Evolutionary conservation across 2,329 filamentous ascomycete species (phyloP), one percentile per base, ranked within the genome.

Genomic region (Phialophora tarda): DNA sequence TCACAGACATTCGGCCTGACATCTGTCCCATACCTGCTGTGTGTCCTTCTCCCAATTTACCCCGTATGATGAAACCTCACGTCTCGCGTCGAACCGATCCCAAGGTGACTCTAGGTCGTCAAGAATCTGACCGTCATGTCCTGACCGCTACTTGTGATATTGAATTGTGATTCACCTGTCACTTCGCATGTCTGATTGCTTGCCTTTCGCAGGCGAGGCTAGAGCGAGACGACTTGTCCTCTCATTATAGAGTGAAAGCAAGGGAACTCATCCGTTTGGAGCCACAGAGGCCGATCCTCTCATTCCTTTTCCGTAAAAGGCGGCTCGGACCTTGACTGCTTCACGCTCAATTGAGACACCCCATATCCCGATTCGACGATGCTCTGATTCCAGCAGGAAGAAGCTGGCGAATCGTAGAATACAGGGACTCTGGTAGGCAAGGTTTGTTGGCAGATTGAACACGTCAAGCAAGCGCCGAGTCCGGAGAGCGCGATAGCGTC

Each of bases 261-360:
- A 34, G 32, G 38, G 38, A 44, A 21, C 38, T 44, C 38, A 8
- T 44, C 38, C 38, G 38, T 17, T 44, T 44, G 38, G 38, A 44
- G 14, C 17, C 59, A 61, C 11, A 61, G 32, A 44, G 41, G 59
- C 47, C 21, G 59, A 61, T 61, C 59, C 28, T 50, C 21, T 23
- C 47, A 32, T 48, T 28, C 59, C 30, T 32, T 53, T 61, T 61
- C 30, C 32, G 59, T 32, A n/a, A 14, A 30, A 53, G 10, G 47
- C 26, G 28, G 44, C 26, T 61, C 6, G 38, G 34, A 32, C 28
- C 21, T 53, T 12, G 26, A 11, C 53, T 14, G 2, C 17, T n/a
- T 12, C 8, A 53, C 28, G 30, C 59, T 32, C 17, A 12, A 53
- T 53, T 51, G n/a, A 53, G 59, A 41, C n/a, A 41, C 12, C 4